Evolutionary conservation across 306 rosid species (phyloP).

Genomic region (Trifolium pratense): DNA sequence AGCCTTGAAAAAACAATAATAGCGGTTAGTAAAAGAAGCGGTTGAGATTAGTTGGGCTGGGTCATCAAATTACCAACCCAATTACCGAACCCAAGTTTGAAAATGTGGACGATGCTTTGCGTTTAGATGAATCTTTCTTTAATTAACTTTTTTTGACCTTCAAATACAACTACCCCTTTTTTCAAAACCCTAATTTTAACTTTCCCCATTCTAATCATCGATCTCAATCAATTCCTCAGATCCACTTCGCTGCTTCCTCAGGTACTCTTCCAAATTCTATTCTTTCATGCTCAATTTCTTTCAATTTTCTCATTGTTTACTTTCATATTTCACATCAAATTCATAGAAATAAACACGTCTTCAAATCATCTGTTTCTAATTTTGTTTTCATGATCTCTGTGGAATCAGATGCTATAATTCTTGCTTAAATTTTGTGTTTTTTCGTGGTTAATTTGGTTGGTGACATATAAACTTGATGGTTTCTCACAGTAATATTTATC

Average conservation of each 20-base stretch:
- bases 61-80: neutral
- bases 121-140: constrained; percentile 23
- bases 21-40: neutral
- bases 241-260: constrained; percentile 45
- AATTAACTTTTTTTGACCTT: constrained; percentile 32
- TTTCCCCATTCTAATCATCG: constrained; percentile 31
- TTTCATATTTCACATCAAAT: constrained; percentile 17
- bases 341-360: neutral
- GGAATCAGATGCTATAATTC: constrained; percentile 26
- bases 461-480: neutral
- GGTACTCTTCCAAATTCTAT: constrained; percentile 44
- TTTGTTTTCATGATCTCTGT: neutral
- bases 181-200: constrained; percentile 50
- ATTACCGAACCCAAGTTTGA: constrained; percentile 31
- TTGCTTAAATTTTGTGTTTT: neutral
- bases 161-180: constrained; percentile 10
- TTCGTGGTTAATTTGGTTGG: neutral
- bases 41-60: constrained; percentile 3
- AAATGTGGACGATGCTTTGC: constrained; percentile 29
- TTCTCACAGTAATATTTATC: neutral
- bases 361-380: neutral
- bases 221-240: constrained; percentile 37
- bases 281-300: neutral
- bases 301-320: constrained; percentile 3
- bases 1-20: no score